A percentile compares a stretch with the other conserved stretches of the same genome.
These are phyloP conservation scores for Helotiales sp. DNA, from an alignment of 2,329 filamentous ascomycete species.

Conservation along the genomic window DNA sequence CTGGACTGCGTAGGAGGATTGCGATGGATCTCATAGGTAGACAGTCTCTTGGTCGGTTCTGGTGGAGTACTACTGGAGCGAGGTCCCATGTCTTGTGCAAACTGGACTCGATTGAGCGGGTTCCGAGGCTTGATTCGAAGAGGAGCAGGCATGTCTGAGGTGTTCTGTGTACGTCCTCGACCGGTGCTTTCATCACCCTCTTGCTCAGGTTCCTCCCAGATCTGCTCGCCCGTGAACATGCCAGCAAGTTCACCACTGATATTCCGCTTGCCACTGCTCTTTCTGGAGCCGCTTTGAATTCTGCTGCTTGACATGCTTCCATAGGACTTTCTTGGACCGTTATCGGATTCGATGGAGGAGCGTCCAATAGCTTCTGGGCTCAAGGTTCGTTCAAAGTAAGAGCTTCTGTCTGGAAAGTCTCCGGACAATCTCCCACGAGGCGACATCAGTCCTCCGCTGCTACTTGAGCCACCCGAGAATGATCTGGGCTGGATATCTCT, in stretches of 20 bases:
- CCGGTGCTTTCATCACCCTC: conserved; percentile 35
- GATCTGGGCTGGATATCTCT: conserved; percentile 34
- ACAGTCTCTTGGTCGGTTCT: conserved; percentile 41
- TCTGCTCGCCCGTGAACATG: conserved; percentile 74
- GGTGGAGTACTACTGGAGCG: conserved; percentile 44
- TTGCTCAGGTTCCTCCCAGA: conserved; percentile 83
- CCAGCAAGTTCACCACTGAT: conserved; percentile 64
- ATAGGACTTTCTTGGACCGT: conserved; percentile 27
- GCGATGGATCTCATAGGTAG: conserved; percentile 72
- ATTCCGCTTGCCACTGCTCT: conserved; percentile 51
- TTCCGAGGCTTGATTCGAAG: conserved; percentile 63
- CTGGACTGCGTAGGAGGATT: conserved; percentile 83
- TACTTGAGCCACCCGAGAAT: conserved; percentile 33
- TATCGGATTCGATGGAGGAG: conserved; percentile 27
- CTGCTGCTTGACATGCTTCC: conserved; percentile 24
- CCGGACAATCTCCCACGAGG: conserved; percentile 38
- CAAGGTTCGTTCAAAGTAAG: conserved; percentile 13
- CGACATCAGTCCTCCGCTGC: conserved; percentile 35
- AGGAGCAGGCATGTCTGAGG: conserved; percentile 42
- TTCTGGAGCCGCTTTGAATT: conserved; percentile 18
- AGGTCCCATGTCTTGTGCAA: conserved; percentile 41
- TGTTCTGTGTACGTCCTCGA: conserved; percentile 27
- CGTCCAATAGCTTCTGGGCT: conserved; percentile 21
- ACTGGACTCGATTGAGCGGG: conserved; percentile 62
- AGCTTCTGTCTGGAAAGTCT: conserved; percentile 23